phyloP scores from a whole-genome alignment of 179 eudicot genomes.

The Beta lomatogona region DNA sequence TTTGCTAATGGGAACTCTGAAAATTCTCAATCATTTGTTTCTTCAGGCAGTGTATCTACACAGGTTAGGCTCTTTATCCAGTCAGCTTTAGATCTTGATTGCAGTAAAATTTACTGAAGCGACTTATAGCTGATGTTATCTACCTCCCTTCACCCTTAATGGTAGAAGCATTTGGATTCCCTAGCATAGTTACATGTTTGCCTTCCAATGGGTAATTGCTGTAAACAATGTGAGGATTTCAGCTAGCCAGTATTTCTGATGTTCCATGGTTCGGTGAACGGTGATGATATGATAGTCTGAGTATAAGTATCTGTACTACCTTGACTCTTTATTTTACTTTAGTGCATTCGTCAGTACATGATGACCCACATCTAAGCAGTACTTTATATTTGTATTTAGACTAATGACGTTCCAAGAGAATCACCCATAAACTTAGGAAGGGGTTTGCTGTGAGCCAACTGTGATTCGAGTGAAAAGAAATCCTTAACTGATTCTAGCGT shows the following conservation, averaged over 20 bases:
- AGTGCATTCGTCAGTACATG: background rate
- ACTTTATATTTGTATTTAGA: background rate
- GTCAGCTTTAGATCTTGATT: background rate
- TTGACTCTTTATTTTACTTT: background rate
- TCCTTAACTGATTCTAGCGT: background rate
- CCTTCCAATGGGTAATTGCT: background rate
- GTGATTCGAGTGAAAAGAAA: background rate
- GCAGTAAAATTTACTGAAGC: background rate
- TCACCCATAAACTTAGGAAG: background rate
- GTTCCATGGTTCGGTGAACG: background rate
- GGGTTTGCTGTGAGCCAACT: background rate
- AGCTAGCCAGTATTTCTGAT: background rate
- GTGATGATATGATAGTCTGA: background rate
- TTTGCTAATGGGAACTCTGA: conserved; percentile 64
- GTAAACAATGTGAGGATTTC: background rate
- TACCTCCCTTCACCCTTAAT: background rate
- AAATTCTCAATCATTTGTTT: conserved; percentile 47
- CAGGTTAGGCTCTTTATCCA: conserved; percentile 44
- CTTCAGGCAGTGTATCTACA: conserved; percentile 49
- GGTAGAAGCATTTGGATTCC: background rate
- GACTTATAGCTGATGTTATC: background rate
- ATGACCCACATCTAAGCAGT: background rate
- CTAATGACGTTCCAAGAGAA: background rate
- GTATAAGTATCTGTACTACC: background rate
- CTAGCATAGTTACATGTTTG: background rate